Evolutionary conservation across 768 basidiomycete species (phyloP).

Genomic region (Gautieria morchelliformis): DNA sequence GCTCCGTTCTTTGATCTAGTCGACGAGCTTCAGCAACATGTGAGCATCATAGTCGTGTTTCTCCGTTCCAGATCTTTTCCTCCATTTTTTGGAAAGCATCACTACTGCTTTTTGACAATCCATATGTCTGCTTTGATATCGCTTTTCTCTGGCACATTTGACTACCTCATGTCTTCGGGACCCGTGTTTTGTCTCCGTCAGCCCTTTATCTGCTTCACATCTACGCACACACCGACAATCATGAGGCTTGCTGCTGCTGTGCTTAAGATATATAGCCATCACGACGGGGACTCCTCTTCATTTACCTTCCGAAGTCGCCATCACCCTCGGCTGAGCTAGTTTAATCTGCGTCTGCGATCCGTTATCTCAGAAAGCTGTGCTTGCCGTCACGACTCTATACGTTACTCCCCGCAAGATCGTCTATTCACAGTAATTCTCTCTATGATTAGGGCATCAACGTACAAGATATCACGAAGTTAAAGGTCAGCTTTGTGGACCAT

Average conservation of each 20-base stretch:
- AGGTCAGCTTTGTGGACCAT: conserved; percentile 35
- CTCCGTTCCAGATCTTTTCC: no score
- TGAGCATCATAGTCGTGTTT: conserved; percentile 19
- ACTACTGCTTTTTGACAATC: neutral
- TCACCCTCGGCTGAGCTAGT: no score
- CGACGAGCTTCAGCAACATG: conserved; percentile 82
- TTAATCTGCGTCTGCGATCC: no score
- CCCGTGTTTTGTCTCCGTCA: neutral
- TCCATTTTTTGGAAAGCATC: neutral
- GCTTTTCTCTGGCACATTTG: no score
- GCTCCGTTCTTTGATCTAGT: conserved; percentile 62
- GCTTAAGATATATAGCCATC: no score
- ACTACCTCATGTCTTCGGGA: no score
- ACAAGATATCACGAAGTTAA: conserved; percentile 91
- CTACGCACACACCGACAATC: neutral
- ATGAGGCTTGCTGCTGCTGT: no score
- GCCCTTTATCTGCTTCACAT: neutral
- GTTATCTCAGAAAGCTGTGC: conserved; percentile 18
- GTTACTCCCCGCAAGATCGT: neutral
- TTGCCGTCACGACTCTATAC: conserved; percentile 6
- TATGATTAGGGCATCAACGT: conserved; percentile 79
- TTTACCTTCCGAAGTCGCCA: no score
- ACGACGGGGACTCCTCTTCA: no score
- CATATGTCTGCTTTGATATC: neutral
- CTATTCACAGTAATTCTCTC: neutral